Evolutionary conservation across 768 basidiomycete genomes (phyloP).

Genomic region (Phlebiopsis flavidoalba): DNA sequence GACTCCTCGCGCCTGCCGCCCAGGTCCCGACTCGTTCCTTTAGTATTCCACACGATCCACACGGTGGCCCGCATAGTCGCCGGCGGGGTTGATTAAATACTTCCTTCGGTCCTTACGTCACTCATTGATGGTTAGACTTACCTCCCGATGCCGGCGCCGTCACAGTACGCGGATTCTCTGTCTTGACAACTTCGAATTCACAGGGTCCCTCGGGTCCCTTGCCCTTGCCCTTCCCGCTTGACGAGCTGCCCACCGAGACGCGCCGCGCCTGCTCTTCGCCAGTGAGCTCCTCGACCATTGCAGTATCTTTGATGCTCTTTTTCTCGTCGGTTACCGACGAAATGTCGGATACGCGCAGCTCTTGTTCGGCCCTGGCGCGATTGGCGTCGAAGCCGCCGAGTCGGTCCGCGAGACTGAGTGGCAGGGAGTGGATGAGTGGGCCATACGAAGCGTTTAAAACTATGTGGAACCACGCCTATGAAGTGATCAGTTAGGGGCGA

Average conservation of each 20-base stretch:
- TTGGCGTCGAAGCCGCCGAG: constrained; percentile 34
- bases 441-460: constrained; percentile 75
- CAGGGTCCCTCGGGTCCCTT: neutral
- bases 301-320: neutral
- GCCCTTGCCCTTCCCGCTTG: neutral
- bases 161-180: neutral
- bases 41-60: too few species aligned
- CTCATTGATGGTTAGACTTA: constrained; percentile 4
- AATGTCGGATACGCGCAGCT: constrained; percentile 10
- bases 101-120: constrained; percentile 39
- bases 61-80: too few species aligned
- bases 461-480: constrained; percentile 64
- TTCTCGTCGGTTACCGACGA: constrained; percentile 5
- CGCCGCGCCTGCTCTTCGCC: neutral
- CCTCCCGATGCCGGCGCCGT: constrained; percentile 21
- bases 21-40: too few species aligned
- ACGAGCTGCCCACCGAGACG: neutral
- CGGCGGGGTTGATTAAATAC: constrained; percentile 77
- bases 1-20: too few species aligned
- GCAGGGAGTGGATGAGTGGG: constrained; percentile 71
- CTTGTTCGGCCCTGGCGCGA: constrained; percentile 15
- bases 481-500: neutral
- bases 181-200: neutral
- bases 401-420: constrained; percentile 73
- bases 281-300: neutral